Percentiles rank a stretch among this genome's conserved stretches.
Conservation (phyloP, 2,329 filamentous ascomycete genomes). For the Myotisia sp. region DNA sequence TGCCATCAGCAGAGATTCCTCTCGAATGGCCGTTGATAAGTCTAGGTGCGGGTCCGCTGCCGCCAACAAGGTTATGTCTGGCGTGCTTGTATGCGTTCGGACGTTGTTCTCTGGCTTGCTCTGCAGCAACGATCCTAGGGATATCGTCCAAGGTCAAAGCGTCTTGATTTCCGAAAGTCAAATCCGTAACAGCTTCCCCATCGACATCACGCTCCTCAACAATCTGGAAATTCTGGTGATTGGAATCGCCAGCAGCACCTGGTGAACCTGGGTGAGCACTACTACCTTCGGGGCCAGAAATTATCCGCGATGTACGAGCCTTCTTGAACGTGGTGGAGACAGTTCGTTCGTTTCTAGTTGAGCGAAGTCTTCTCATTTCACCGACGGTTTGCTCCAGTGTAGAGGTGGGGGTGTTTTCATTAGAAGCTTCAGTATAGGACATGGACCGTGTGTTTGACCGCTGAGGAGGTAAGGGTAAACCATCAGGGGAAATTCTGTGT, state of each 20-base stretch:
- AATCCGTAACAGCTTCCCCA: slow-evolving; percentile 56
- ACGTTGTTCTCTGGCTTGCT: slow-evolving; percentile 82
- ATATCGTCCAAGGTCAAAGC: slow-evolving; percentile 92
- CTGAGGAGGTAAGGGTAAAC: slow-evolving; percentile 37
- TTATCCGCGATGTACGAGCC: slow-evolving; percentile 77
- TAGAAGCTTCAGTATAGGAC: slow-evolving; percentile 51
- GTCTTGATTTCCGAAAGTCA: slow-evolving; percentile 81
- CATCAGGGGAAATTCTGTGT: slow-evolving; percentile 38
- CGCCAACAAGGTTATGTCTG: slow-evolving; percentile 51
- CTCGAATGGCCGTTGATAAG: slow-evolving; percentile 57
- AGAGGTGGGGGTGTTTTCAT: slow-evolving; percentile 50
- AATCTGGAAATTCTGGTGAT: slow-evolving; percentile 54
- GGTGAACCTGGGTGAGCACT: slow-evolving; percentile 52
- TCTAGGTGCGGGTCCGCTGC: slow-evolving; percentile 47
- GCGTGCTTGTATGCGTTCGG: slow-evolving; percentile 66
- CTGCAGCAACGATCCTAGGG: slow-evolving; percentile 83
- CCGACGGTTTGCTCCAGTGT: slow-evolving; percentile 92
- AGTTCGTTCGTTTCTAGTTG: slow-evolving; percentile 86
- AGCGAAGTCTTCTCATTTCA: slow-evolving; percentile 80
- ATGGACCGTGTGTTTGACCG: slow-evolving; percentile 58
- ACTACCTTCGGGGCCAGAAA: slow-evolving; percentile 67
- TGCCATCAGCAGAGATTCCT: slow-evolving; percentile 44
- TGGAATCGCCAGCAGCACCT: slow-evolving; percentile 29
- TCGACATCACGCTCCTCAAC: slow-evolving; percentile 62
- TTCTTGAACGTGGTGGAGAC: slow-evolving; percentile 86